Base-by-base conservation (phyloP, 495 filamentous ascomycete species). In the Penicillium salamii region DNA sequence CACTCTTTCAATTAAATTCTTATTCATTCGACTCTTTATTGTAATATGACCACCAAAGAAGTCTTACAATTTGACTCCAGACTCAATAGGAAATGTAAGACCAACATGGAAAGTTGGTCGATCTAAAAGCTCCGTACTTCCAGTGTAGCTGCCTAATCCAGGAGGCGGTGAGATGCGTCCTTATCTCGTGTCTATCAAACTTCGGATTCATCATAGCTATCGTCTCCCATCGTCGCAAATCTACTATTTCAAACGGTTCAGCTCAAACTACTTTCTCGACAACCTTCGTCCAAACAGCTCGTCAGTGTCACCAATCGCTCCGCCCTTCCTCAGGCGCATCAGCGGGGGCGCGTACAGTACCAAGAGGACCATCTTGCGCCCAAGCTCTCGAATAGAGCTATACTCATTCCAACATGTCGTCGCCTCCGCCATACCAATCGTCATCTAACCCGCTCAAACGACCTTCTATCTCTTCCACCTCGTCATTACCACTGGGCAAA, bases 361-460 rank as follows among this genome's bases (percentile, higher is more conserved):
- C 29, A 3, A 8, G n/a, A 32, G 29, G 3, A 3, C 12, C 29
- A 12, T 3, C 29, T 28, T 28, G 29, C 29, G 11, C 29, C 11
- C 11, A 12, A 32, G 11, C 5, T 11, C 29, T 32, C 29, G 3
- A 18, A 46, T 19, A 32, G 24, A 40, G 23, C 17, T 23, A 42
- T 7, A 37, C 21, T 17, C 18, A 17, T 20, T 32, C 4, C 54
- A 63, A 60, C 38, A 76, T 77, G 74, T 75, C 74, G 24, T 74
- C 72, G 43, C 72, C 74, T 55, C 74, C 74, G 26, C 65, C 70
- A 2, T 61, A 61, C 35, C 60, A 58, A 46, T 53, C 52, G 4
- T 52, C 66, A 15, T 43, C 63, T 18, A 73, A 70, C 42, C 66
- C 71, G 5, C 65, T 72, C 43, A 77, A 77, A 61, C 69, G 74